Evolutionary conservation across 192 early-diverging fungal species (phyloP), one percentile per base, ranked within the genome.

Genomic region (Coemansia guatemalensis): DNA sequence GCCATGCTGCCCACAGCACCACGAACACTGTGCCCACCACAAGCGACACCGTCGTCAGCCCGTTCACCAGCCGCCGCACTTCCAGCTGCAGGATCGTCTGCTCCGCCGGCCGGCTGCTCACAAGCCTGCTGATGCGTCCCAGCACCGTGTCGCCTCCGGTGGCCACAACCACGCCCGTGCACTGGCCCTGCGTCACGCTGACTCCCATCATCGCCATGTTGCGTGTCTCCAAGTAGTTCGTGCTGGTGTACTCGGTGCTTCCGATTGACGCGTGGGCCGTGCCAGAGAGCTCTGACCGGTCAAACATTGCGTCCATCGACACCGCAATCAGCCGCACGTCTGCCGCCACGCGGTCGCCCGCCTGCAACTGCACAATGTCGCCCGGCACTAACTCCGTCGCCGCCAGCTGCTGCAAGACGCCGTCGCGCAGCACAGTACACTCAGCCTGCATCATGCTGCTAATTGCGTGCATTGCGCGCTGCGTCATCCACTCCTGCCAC

Each of bases 181-280:
- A 89, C 18, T 71, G 72, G 47, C 95, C 95, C 64, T 92, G 84
- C 4, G 88, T 84, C 20, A 92, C 85, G 52, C 85, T 78, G 17
- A 84, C 86, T 48, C 83, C 86, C 83, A 87, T 86, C 69, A 97
- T 85, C 26, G 88, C 92, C 64, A 97, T 82, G 62, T 95, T 95
- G 60, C 87, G 85, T 17, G 87, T 87, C 75, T 94, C 93, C 29
- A 93, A 68, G 53, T 87, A 85, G 60, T 88, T 91, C 5, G 84
- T 81, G 81, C 89, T 88, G 7, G 92, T 95, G 48, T 67, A 50
- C 20, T 84, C 74, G 29, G 81, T 78, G 14, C 82, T 84, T 20
- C 84, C 90, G 39, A 78, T 73, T 24, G 93, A 84, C 7, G 87
- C 80, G 22, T 89, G 84, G 8, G 85, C 72, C 62, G 90, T 88